Percentiles rank a stretch among this genome's conserved stretches.
Conservation (phyloP, 2,329 filamentous ascomycete genomes). For the Fusarium brachygibbosum region DNA sequence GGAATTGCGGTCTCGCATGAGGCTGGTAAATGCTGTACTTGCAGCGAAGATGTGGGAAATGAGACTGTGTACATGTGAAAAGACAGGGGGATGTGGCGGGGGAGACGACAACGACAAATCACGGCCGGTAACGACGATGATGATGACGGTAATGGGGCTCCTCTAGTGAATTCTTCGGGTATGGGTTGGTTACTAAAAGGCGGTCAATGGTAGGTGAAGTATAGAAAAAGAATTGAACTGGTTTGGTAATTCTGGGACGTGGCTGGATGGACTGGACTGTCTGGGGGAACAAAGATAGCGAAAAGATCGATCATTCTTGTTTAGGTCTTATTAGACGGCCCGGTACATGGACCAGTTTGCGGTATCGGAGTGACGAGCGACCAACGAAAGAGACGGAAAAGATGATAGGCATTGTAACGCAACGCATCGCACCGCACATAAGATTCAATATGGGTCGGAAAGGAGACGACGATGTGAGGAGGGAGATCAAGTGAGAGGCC, state of each 20-base stretch:
- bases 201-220: slow-evolving; percentile 20
- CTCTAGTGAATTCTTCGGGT: slow-evolving; percentile 16
- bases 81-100: background rate
- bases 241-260: slow-evolving; percentile 8
- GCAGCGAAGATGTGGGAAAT: slow-evolving; percentile 5
- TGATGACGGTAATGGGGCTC: slow-evolving; percentile 25
- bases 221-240: slow-evolving; percentile 15
- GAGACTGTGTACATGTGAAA: slow-evolving; percentile 23
- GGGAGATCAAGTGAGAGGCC: background rate
- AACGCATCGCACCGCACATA: slow-evolving; percentile 1
- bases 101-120: slow-evolving; percentile 10
- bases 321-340: slow-evolving; percentile 10
- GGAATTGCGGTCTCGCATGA: background rate
- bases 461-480: slow-evolving; percentile 16
- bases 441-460: slow-evolving; percentile 1
- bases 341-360: slow-evolving; percentile 4
- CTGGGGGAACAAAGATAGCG: slow-evolving; percentile 16
- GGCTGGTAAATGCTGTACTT: slow-evolving; percentile 7
- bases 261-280: slow-evolving; percentile 1
- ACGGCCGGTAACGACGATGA: slow-evolving; percentile 34
- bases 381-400: slow-evolving; percentile 1
- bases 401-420: slow-evolving; percentile 4
- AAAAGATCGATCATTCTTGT: slow-evolving; percentile 32
- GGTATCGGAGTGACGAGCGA: slow-evolving; percentile 11
- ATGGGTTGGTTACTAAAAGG: slow-evolving; percentile 18